Percentiles rank a stretch among this genome's conserved stretches.
Evolutionary conservation across 106 monocot species (phyloP).

Genomic region (Dendrobium huoshanense): DNA sequence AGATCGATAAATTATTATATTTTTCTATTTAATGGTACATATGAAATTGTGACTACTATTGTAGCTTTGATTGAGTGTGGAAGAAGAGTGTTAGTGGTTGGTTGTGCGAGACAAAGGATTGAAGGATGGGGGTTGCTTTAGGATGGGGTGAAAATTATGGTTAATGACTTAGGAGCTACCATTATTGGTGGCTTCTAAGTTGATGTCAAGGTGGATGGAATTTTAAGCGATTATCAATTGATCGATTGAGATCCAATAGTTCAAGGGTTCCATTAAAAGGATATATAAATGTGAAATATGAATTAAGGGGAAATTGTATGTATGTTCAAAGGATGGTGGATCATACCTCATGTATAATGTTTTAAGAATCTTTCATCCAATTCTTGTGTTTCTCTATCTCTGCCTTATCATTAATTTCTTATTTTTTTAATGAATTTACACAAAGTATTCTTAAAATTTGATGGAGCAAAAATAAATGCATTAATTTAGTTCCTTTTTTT

Average conservation of each 20-base stretch:
- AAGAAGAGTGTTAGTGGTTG: too few relatives aligned
- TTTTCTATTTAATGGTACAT: not conserved
- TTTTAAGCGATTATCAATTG: not conserved
- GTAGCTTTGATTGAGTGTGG: too few relatives aligned
- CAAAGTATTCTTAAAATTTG: not conserved
- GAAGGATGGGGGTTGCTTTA: too few relatives aligned
- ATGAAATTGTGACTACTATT: too few relatives aligned
- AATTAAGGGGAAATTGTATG: not conserved
- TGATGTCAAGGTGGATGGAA: not conserved
- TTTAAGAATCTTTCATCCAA: not conserved
- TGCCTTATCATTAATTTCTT: not conserved
- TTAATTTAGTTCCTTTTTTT: not conserved
- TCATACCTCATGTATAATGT: not conserved
- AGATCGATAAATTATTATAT: not conserved
- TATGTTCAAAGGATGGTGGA: not conserved
- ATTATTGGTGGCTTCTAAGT: not conserved
- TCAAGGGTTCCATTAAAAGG: not conserved
- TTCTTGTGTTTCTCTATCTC: too few relatives aligned
- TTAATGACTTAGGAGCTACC: not conserved
- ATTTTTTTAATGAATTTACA: not conserved
- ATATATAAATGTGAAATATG: not conserved
- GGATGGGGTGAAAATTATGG: not conserved
- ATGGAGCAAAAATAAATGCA: not conserved
- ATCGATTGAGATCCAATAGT: not conserved
- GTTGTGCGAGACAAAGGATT: too few relatives aligned